These are phyloP conservation scores for Trichosporon faecale DNA, from an alignment of 1,284 basidiomycete species.

Conservation along the genomic window DNA sequence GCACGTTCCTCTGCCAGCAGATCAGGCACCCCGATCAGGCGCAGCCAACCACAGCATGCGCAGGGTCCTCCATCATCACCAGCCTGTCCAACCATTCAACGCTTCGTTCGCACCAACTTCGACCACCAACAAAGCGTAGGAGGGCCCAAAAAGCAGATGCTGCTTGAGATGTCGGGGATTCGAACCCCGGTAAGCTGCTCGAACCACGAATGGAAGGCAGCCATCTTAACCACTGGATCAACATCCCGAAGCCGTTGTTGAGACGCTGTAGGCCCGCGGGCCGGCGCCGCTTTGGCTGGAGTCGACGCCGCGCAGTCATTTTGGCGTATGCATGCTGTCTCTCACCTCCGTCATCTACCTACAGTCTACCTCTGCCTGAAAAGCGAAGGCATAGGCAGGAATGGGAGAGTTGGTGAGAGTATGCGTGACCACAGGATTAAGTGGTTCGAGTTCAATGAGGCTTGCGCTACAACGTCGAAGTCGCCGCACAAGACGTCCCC, in stretches of 20 bases:
- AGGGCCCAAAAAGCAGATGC: neutral
- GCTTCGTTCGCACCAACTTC: neutral
- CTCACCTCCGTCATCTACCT: neutral
- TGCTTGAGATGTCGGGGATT: constrained; percentile 9
- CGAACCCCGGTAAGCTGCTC: constrained; percentile 9
- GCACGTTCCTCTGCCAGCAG: neutral
- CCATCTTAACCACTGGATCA: constrained; percentile 10
- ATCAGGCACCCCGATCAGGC: neutral
- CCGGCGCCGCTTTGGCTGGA: neutral
- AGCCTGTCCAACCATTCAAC: neutral
- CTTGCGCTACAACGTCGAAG: no score
- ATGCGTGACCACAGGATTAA: no score
- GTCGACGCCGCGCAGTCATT: neutral
- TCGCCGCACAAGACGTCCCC: no score
- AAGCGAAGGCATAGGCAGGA: no score
- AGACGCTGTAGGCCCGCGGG: neutral
- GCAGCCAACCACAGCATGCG: neutral
- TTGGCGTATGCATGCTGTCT: neutral
- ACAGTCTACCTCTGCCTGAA: no score
- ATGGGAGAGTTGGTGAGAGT: no score
- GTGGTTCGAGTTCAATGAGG: no score
- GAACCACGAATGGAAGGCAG: neutral
- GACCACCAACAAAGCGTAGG: neutral
- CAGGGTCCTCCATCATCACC: neutral
- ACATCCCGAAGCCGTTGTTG: neutral